A percentile compares a stretch with the other conserved stretches of the same genome.
These are phyloP conservation scores for Solanum ahanhuiri DNA, from an alignment of 257 asterid species.

Conservation along the genomic window DNA sequence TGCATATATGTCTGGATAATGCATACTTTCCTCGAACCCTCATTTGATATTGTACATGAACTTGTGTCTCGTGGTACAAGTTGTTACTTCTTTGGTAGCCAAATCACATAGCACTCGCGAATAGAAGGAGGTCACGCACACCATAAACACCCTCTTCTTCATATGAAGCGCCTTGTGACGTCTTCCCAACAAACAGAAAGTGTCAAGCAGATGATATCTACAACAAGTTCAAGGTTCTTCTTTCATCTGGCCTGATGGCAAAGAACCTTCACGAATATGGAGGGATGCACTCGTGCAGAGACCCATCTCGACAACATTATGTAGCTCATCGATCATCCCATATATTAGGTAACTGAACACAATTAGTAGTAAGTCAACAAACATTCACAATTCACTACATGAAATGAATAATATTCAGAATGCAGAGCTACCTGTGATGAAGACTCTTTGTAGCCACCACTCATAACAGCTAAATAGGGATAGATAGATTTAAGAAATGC, in stretches of 20 bases:
- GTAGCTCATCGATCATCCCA: neutral
- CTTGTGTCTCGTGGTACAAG: neutral
- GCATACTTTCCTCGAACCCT: neutral
- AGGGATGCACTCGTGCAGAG: slow-evolving; percentile 34
- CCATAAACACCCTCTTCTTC: neutral
- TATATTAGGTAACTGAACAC: neutral
- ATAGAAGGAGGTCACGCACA: neutral
- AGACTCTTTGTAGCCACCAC: slow-evolving; percentile 13
- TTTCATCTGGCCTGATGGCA: neutral
- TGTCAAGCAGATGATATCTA: neutral
- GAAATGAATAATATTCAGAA: neutral
- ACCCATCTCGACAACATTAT: slow-evolving; percentile 19
- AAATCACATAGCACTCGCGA: neutral
- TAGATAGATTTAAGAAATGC: slow-evolving; percentile 34
- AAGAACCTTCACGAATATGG: slow-evolving; percentile 26
- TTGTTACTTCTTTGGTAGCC: neutral
- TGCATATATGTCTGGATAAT: neutral
- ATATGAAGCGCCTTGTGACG: neutral
- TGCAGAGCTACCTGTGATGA: neutral
- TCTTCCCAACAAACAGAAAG: neutral
- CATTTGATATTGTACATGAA: neutral
- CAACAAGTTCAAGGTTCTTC: neutral
- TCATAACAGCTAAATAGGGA: slow-evolving; percentile 21
- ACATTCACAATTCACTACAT: neutral
- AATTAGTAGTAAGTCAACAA: neutral